Evolutionary conservation across 768 basidiomycete species (phyloP).

Genomic region (Pleurotus citrinopileatus): DNA sequence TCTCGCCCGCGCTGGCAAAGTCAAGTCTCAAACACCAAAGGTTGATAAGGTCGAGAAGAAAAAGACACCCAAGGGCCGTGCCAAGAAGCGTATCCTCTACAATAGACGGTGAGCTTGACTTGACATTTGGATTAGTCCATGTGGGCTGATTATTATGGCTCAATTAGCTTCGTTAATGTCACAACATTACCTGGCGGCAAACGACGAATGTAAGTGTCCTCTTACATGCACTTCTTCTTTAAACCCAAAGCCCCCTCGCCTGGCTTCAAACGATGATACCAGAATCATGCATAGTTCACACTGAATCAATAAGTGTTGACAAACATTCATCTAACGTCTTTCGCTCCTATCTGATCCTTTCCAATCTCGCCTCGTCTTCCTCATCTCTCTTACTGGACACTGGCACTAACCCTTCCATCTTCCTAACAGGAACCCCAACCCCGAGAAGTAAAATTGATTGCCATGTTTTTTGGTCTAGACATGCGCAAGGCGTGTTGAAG

Average conservation of each 20-base stretch:
- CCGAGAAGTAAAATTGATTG: conserved; percentile 48
- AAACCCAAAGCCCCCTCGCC: not conserved
- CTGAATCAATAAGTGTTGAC: conserved; percentile 87
- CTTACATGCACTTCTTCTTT: conserved; percentile 10
- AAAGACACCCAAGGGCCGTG: conserved; percentile 96
- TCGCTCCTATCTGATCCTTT: conserved; percentile 96
- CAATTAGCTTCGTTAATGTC: conserved; percentile 84
- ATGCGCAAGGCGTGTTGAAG: not conserved
- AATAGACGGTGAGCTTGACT: conserved; percentile 89
- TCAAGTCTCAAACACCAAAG: conserved; percentile 97
- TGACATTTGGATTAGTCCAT: no score
- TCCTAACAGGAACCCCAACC: conserved; percentile 57
- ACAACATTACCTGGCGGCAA: conserved; percentile 89
- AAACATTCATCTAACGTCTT: conserved; percentile 89
- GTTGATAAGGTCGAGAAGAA: conserved; percentile 99
- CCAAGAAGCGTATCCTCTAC: conserved; percentile 94
- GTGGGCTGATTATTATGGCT: not conserved
- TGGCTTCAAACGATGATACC: conserved; percentile 50
- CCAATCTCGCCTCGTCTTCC: conserved; percentile 16
- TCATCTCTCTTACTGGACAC: conserved; percentile 10
- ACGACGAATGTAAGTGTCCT: conserved; percentile 96
- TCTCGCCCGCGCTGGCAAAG: conserved; percentile 99
- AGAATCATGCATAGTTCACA: conserved; percentile 92
- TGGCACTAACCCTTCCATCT: conserved; percentile 21
- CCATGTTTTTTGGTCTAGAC: not conserved